Percentiles rank a stretch among this genome's conserved stretches.
These are phyloP conservation scores for Exophiala xenobiotica DNA, from an alignment of 2,329 filamentous ascomycete genomes.

Conservation along the genomic window DNA sequence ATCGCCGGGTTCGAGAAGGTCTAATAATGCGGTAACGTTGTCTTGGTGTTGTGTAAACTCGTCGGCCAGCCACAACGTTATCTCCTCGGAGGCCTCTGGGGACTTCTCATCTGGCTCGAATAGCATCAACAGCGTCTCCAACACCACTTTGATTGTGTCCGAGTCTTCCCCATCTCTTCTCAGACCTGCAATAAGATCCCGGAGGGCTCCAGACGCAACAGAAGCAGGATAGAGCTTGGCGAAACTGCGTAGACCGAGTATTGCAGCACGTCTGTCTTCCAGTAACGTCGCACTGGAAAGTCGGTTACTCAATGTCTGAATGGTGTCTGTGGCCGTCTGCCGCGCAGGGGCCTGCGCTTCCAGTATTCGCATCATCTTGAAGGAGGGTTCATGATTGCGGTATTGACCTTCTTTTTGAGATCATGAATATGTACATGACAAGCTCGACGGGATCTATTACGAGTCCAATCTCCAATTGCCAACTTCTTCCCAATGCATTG, in stretches of 20 bases:
- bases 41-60: conserved; percentile 98
- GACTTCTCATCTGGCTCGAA: conserved; percentile 69
- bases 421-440: too few species aligned
- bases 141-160: conserved; percentile 89
- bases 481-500: too few species aligned
- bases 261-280: conserved; percentile 90
- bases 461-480: too few species aligned
- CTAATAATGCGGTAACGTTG: conserved; percentile 86
- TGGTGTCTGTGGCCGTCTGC: conserved; percentile 94
- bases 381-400: conserved; percentile 8
- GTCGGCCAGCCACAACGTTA: conserved; percentile 92
- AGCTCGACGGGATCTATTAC: too few species aligned
- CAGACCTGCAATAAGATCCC: conserved; percentile 81
- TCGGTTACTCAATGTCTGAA: conserved; percentile 82
- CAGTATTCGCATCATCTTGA: conserved; percentile 57
- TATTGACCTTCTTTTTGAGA: not conserved
- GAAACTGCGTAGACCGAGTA: conserved; percentile 89
- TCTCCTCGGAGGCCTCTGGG: conserved; percentile 74
- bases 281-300: conserved; percentile 86
- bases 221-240: conserved; percentile 95
- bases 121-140: conserved; percentile 93
- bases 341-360: conserved; percentile 79
- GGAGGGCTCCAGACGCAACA: conserved; percentile 87
- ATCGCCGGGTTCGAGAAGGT: conserved; percentile 81
- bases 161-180: conserved; percentile 89